Evolutionary conservation across 768 basidiomycete species (phyloP), one percentile per base, ranked within the genome.

Genomic region (Lyophyllum semitale): DNA sequence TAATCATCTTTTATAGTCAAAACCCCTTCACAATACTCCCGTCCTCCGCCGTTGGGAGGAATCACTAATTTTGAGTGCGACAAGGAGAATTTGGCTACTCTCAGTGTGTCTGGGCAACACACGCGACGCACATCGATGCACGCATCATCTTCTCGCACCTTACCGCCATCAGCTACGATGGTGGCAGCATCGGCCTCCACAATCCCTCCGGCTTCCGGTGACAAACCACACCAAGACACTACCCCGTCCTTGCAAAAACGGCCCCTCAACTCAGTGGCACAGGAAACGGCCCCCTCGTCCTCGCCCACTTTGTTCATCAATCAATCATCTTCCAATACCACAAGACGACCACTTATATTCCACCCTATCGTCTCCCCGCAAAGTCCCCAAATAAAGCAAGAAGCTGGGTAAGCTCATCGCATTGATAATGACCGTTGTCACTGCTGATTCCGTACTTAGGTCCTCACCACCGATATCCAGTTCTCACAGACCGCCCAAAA

Each of bases 61-160:
- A 51, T 57, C 42, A 62, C 55, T 12, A 56, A 60, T 26, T 32
- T 55, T 8, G 55, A 63, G 8, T 29, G 37, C n/a, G 63, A 71
- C 32, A 68, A 71, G 43, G 71, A 73, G 38, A 61, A 66, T 12
- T 51, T 66, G 13, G 33, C 51, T 22, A 69, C 58, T 3, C 60
- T 63, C 0, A 23, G n/a, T n/a, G n/a, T 18, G 26, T 43, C 63
- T n/a, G 54, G 48, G 0, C 33, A 23, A 8, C 63, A 60, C 30
- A 62, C 50, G 44, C 53, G 48, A 9, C 58, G 59, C 25, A 37
- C 46, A 18, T 37, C 41, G 4, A 45, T 23, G 13, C 27, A 38
- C 17, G 11, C 46, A 11, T 41, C 43, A 18, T 49, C 52, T 29
- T 45, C 32, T 8, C 32, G 25, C 18, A 32, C 26, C 8, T 45